Evolutionary conservation across 352 stramenopile genomes (phyloP).

Genomic region (Pythium brachiatum): DNA sequence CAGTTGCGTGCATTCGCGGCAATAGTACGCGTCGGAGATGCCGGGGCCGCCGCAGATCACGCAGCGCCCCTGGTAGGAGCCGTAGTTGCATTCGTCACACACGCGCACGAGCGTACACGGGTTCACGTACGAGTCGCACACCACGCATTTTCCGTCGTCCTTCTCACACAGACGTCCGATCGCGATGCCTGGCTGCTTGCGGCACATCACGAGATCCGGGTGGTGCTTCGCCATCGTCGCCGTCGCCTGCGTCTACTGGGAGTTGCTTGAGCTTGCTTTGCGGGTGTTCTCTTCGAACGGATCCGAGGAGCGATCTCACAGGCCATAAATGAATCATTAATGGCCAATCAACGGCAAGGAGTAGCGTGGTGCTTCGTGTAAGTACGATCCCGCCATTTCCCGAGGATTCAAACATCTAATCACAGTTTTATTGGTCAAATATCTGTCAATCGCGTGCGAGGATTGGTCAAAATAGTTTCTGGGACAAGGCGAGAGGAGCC

Average conservation of each 20-base stretch:
- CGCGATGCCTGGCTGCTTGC: conserved; percentile 98
- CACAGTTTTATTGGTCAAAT: conserved; percentile 12
- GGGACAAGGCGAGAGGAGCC: not conserved
- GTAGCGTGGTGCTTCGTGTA: not conserved
- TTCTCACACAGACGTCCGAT: conserved; percentile 99
- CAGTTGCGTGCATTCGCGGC: conserved; percentile 97
- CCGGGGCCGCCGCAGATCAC: conserved; percentile 97
- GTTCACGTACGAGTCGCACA: conserved; percentile 99
- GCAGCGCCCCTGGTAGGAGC: conserved; percentile 94
- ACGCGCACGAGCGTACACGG: conserved; percentile 97
- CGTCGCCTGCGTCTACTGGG: not conserved
- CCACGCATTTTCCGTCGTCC: conserved; percentile 98
- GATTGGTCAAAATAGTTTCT: conserved; percentile 5
- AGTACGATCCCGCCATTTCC: conserved; percentile 24
- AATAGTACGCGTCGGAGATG: conserved; percentile 99
- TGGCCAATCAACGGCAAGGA: conserved; percentile 6
- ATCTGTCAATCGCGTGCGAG: not conserved
- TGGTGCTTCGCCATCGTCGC: conserved; percentile 98
- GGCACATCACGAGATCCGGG: conserved; percentile 99
- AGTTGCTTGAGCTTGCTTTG: conserved; percentile 10
- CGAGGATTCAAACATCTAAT: conserved; percentile 15
- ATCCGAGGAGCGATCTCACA: conserved; percentile 5
- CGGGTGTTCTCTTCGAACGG: conserved; percentile 10
- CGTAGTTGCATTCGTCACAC: conserved; percentile 99
- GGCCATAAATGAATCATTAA: conserved; percentile 12